These are phyloP conservation scores for Castanea crenata DNA, from an alignment of 306 rosid genomes.

Conservation along the genomic window DNA sequence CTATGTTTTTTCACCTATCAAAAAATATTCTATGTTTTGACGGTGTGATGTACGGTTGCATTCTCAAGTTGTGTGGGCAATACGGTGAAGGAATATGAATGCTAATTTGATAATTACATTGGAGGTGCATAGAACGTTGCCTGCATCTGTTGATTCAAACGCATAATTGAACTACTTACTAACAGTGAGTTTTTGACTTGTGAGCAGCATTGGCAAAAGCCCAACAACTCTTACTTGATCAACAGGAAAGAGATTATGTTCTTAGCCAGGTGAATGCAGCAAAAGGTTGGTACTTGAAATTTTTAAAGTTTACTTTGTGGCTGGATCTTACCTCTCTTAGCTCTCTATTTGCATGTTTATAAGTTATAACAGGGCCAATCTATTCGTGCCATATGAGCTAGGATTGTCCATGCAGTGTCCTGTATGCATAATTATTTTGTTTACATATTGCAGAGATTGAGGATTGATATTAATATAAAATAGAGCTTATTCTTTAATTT, in stretches of 20 bases:
- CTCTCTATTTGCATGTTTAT: neutral
- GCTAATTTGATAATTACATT: neutral
- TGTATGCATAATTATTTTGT: neutral
- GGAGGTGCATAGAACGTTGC: neutral
- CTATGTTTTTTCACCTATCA: neutral
- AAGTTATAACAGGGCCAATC: neutral
- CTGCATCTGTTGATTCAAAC: constrained; percentile 13
- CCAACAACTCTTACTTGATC: constrained; percentile 86
- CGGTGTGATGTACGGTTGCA: neutral
- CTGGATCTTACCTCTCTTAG: constrained; percentile 1
- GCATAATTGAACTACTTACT: constrained; percentile 4
- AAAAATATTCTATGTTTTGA: neutral
- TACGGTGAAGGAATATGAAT: neutral
- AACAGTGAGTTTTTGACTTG: constrained; percentile 25
- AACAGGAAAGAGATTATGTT: constrained; percentile 89
- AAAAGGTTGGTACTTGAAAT: constrained; percentile 59
- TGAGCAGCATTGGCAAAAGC: constrained; percentile 93
- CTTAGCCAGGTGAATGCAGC: constrained; percentile 86
- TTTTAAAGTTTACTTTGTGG: constrained; percentile 1
- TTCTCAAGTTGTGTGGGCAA: neutral
- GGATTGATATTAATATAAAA: constrained; percentile 2
- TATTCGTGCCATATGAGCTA: neutral
- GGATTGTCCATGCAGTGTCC: neutral
- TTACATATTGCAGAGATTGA: neutral
- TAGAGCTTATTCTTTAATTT: constrained; percentile 28